Evolutionary conservation across 78 protist genomes (phyloP), one percentile per base, ranked within the genome.

Genomic region (Neovahlkampfia damariscottae): DNA sequence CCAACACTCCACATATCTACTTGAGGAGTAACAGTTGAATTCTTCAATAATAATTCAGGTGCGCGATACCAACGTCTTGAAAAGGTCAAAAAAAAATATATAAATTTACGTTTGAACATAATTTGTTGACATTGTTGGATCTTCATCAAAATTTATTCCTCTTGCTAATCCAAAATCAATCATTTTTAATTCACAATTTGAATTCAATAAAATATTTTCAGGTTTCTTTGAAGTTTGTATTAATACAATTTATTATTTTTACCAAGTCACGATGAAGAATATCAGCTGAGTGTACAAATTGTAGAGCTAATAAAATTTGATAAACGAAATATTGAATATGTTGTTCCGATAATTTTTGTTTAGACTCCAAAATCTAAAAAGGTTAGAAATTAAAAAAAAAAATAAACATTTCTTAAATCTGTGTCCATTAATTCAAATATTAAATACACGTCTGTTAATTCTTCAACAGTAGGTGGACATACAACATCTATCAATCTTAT

Each of bases 371-470:
- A n/a, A n/a, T n/a, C n/a, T n/a, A n/a, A n/a, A n/a, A n/a, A n/a
- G n/a, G n/a, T n/a, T n/a, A n/a, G n/a, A n/a, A n/a, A n/a, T n/a
- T n/a, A n/a, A n/a, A n/a, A n/a, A n/a, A n/a, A n/a, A n/a, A n/a
- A n/a, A n/a, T n/a, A n/a, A 75, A 96, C 87, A 71, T 86, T 82
- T 41, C 88, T 90, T 34, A 96, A 80, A 76, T 96, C 99, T 4
- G 98, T 93, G 77, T 96, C 98, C 97, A 93, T 84, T 81, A 79
- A 88, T 81, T 95, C 98, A 72, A 95, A 95, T 31, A 92, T 88
- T 5, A 97, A 82, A 88, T 97, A 97, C 58, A 97, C 92, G 67
- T 97, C 99, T 32, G 81, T 72, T 32, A 78, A 69, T 67, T 50
- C 34, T 19, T 50, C 62, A 50, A 50, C 19, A 19, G 62, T n/a